A percentile compares a stretch with the other conserved stretches of the same genome.
Evolutionary conservation across 345 rosid genomes (phyloP).

Genomic region (Cardiospermum halicacabum): DNA sequence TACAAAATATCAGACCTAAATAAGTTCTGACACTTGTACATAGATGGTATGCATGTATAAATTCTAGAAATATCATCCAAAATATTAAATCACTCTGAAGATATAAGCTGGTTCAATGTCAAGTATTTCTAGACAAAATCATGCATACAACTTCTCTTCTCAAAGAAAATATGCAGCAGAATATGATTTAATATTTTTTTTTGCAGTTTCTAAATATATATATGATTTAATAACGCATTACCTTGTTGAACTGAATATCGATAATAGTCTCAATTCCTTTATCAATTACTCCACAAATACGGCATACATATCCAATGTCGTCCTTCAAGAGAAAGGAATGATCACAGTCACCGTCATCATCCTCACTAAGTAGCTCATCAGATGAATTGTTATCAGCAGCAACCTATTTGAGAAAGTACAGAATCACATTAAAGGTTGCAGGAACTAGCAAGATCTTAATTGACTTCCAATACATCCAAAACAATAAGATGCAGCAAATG

Average conservation of each 20-base stretch:
- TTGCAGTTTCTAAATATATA: no score
- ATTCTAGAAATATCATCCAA: not conserved
- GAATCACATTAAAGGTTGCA: conserved; percentile 8
- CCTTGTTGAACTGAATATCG: conserved; percentile 77
- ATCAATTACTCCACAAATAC: conserved; percentile 70
- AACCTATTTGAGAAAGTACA: conserved; percentile 40
- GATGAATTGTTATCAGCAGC: conserved; percentile 36
- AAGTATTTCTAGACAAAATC: conserved; percentile 6
- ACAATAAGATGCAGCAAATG: not conserved
- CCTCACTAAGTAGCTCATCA: conserved; percentile 40
- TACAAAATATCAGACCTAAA: not conserved
- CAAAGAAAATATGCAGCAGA: not conserved
- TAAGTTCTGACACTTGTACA: not conserved
- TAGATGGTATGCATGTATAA: not conserved
- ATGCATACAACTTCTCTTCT: not conserved
- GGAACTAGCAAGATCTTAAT: not conserved
- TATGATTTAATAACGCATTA: conserved; percentile 22
- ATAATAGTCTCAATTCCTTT: conserved; percentile 72
- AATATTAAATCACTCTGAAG: not conserved
- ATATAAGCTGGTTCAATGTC: not conserved
- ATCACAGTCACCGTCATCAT: conserved; percentile 60
- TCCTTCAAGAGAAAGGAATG: conserved; percentile 80
- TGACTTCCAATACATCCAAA: not conserved
- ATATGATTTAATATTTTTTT: not conserved
- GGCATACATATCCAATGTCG: conserved; percentile 93